Conservation (phyloP, 345 rosid species). For the Microcos paniculata region DNA sequence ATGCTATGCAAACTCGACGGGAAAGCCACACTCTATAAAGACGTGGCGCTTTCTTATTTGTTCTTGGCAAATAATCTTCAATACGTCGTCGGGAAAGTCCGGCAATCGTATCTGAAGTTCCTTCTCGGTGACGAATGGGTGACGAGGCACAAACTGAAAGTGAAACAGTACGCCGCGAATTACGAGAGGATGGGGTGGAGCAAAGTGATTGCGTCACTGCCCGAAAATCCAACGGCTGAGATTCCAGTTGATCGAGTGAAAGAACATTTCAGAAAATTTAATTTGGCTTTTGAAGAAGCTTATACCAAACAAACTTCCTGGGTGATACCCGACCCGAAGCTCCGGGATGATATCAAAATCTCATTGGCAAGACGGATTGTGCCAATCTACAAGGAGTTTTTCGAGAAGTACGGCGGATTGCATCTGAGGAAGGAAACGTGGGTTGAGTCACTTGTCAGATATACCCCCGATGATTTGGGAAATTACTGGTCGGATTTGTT, state of each 20-base stretch:
- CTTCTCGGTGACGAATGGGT: slow-evolving; percentile 86
- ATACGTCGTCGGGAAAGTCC: slow-evolving; percentile 67
- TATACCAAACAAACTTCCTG: slow-evolving; percentile 63
- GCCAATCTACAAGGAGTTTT: slow-evolving; percentile 49
- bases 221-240: slow-evolving; percentile 40
- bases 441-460: slow-evolving; percentile 38
- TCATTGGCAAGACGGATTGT: slow-evolving; percentile 48
- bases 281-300: slow-evolving; percentile 56
- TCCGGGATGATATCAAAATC: slow-evolving; percentile 59
- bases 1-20: slow-evolving; percentile 81
- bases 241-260: slow-evolving; percentile 32
- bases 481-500: slow-evolving; percentile 55
- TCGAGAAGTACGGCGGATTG: slow-evolving; percentile 28
- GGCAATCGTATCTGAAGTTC: slow-evolving; percentile 48
- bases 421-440: slow-evolving; percentile 14
- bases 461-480: slow-evolving; percentile 57
- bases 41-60: slow-evolving; percentile 74
- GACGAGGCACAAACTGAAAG: slow-evolving; percentile 56
- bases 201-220: slow-evolving; percentile 48
- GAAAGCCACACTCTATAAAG: slow-evolving; percentile 63
- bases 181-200: slow-evolving; percentile 85
- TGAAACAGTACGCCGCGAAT: slow-evolving; percentile 56
- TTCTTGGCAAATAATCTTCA: slow-evolving; percentile 86
- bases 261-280: slow-evolving; percentile 48
- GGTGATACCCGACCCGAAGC: slow-evolving; percentile 60